Base-by-base conservation (phyloP, 2,329 filamentous ascomycete species). In the Apiospora arundinis region DNA sequence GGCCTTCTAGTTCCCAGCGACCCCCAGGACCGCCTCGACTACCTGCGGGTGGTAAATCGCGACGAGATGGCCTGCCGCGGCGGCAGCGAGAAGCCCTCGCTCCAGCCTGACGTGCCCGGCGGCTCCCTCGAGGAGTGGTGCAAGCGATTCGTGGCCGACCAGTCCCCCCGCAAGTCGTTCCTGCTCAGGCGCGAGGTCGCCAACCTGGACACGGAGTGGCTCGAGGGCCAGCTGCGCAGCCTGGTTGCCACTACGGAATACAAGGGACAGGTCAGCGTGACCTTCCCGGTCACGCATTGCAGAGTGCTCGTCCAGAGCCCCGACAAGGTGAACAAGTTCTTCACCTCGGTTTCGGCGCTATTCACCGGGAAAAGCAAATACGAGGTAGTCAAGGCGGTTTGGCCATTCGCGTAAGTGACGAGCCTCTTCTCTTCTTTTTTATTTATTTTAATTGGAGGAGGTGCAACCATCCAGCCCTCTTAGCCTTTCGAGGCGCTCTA, bases 371-470 rank as follows among this genome's bases (percentile, higher is more conserved):
- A 85, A 77, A 85, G 84, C 76, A 85, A 83, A 73, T 90, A 89
- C 74, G 87, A 89, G 77, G 85, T 88, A 2, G 82, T 88, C 67
- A 87, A 88, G 76, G 82, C 84, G 0, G 83, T 90, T 1, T 90
- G 88, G 88, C 88, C 87, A 4, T 90, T 88, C 78, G 56, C 32
- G 56, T 63, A 63, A 40, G 88, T 88, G 32, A 32, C 21, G 46
- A 56, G 32, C 67, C 25, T 67, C 21, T 45, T 37, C n/a, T 49
- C n/a, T 49, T 5, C 28, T 21, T 8, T 40, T 40, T 63, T 12
- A 63, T 63, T 63, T n/a, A n/a, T 32, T 32, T 3, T 32, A 32
- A 32, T 4, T 32, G 3, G 32, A 32, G 28, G 52, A 7, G 16
- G 56, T 63, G 56, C 18, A 63, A 63, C 56, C 28, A 9, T 4